These are phyloP conservation scores for Polytrichum commune DNA, from an alignment of 225 moss, liverwort and hornwort species.

Conservation along the genomic window DNA sequence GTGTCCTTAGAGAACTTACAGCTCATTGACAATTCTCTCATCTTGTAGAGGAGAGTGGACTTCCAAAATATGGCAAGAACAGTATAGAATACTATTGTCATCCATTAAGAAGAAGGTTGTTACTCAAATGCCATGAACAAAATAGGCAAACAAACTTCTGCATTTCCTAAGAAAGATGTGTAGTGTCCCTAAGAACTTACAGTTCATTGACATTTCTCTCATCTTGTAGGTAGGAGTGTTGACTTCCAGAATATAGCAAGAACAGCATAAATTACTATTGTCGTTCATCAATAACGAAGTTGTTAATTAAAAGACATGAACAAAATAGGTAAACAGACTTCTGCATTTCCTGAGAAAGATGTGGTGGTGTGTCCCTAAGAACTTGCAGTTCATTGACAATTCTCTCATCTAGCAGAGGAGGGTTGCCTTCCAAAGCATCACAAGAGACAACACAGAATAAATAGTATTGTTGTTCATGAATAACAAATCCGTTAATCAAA, in stretches of 20 bases:
- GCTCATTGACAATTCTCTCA: neutral
- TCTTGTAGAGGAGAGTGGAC: neutral
- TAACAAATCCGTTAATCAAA: too few relatives aligned
- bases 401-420: neutral
- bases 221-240: neutral
- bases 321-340: too few relatives aligned
- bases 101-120: too few relatives aligned
- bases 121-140: too few relatives aligned
- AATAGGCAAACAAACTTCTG: conserved; percentile 18
- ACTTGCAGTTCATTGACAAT: neutral
- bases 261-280: too few relatives aligned
- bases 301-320: too few relatives aligned
- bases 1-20: neutral
- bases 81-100: too few relatives aligned
- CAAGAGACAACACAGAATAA: too few relatives aligned
- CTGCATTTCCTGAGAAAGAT: conserved; percentile 58
- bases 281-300: too few relatives aligned
- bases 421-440: neutral
- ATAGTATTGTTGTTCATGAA: too few relatives aligned
- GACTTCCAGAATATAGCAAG: neutral
- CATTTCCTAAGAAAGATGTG: conserved; percentile 45
- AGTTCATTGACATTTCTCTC: neutral
- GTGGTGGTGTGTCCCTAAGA: neutral
- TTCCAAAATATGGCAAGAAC: neutral
- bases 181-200: neutral